Conservation (phyloP, 2,329 filamentous ascomycete species). For the Colletotrichum phormii region DNA sequence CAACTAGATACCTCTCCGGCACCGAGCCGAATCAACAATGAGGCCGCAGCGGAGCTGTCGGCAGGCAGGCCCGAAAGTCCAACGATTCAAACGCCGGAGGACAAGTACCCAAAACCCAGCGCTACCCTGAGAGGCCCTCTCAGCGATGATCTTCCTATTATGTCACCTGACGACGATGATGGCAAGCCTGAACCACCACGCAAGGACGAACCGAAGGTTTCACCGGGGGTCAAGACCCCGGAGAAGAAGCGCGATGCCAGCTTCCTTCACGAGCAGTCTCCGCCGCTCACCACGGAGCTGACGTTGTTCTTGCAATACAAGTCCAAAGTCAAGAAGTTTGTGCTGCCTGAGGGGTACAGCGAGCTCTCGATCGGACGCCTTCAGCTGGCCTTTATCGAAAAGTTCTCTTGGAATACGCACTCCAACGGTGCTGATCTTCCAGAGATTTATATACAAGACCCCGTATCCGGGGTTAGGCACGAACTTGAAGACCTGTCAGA, state of each 20-base stretch:
- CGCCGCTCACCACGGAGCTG: constrained; percentile 81
- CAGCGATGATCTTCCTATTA: constrained; percentile 57
- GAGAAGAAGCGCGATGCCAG: constrained; percentile 59
- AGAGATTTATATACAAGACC: constrained; percentile 98
- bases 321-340: constrained; percentile 95
- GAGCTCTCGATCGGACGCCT: constrained; percentile 88
- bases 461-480: constrained; percentile 94
- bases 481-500: constrained; percentile 94
- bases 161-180: constrained; percentile 40
- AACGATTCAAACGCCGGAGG: constrained; percentile 71
- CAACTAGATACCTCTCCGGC: constrained; percentile 69
- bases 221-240: constrained; percentile 50
- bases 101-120: constrained; percentile 67
- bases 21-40: constrained; percentile 73
- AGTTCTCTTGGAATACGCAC: constrained; percentile 99
- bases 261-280: constrained; percentile 73
- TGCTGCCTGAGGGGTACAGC: constrained; percentile 84
- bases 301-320: constrained; percentile 97
- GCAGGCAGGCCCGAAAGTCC: constrained; percentile 52
- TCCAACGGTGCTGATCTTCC: constrained; percentile 92
- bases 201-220: constrained; percentile 36
- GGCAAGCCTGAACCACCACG: constrained; percentile 40
- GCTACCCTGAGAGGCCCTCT: constrained; percentile 71
- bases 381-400: constrained; percentile 97
- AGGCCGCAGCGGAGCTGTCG: constrained; percentile 48